Percentiles rank a stretch among this genome's conserved stretches.
phyloP scores from a whole-genome alignment of 805 yeast species.

The Blastobotrys mokoenaii region DNA sequence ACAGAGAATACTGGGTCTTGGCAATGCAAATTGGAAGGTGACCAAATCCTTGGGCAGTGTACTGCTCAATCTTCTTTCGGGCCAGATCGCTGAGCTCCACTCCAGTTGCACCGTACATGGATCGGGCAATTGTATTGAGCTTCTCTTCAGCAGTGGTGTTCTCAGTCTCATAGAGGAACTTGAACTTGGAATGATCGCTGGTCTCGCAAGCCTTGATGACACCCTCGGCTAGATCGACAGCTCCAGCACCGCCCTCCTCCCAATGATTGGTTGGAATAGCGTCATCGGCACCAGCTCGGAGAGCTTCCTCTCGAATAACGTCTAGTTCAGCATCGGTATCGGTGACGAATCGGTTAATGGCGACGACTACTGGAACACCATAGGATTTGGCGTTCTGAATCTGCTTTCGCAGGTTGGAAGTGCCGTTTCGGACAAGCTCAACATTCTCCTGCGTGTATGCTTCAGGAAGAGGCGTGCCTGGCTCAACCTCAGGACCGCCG shows the following conservation, averaged over 20 bases:
- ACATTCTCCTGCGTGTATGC: conserved; percentile 77
- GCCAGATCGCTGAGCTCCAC: conserved; percentile 82
- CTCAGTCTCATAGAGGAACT: conserved; percentile 62
- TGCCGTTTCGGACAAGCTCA: conserved; percentile 68
- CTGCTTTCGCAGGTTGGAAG: conserved; percentile 84
- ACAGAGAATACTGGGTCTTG: conserved; percentile 91
- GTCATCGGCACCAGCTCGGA: conserved; percentile 86
- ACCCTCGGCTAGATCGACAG: conserved; percentile 72
- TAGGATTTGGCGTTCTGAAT: conserved; percentile 75
- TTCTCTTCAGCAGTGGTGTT: conserved; percentile 67
- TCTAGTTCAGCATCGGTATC: conserved; percentile 78
- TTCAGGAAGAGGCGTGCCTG: conserved; percentile 78
- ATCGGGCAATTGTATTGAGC: conserved; percentile 65
- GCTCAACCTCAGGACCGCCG: conserved; percentile 94
- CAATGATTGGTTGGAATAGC: conserved; percentile 90
- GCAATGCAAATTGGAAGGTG: conserved; percentile 94
- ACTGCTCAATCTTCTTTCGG: conserved; percentile 66
- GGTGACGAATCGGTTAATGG: conserved; percentile 78
- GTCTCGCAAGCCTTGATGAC: conserved; percentile 59
- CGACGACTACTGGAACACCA: conserved; percentile 90
- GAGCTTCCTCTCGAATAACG: conserved; percentile 68
- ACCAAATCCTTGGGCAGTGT: conserved; percentile 81
- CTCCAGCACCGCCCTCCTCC: conserved; percentile 94
- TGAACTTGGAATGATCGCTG: conserved; percentile 31
- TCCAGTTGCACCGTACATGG: conserved; percentile 88